These are phyloP conservation scores for Vigna unguiculata DNA, from an alignment of 306 rosid genomes.

Conservation along the genomic window DNA sequence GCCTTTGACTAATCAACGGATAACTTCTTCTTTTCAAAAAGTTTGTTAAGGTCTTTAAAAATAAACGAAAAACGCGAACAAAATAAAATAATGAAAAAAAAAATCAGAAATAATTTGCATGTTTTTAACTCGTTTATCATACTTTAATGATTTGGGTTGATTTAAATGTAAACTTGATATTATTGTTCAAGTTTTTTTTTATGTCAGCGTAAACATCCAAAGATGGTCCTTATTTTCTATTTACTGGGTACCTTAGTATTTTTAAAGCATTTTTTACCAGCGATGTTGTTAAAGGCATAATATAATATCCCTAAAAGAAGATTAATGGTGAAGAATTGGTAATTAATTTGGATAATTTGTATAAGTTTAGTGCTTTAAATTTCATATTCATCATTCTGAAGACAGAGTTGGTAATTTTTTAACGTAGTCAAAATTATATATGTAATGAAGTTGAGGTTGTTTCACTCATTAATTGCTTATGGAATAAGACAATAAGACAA, in stretches of 20 bases:
- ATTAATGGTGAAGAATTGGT: too few relatives aligned
- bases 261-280: too few relatives aligned
- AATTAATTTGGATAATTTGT: neutral
- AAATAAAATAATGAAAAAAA: neutral
- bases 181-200: neutral
- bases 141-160: neutral
- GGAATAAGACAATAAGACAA: conserved; percentile 23
- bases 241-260: too few relatives aligned
- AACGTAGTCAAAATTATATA: neutral
- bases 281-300: too few relatives aligned
- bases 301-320: too few relatives aligned
- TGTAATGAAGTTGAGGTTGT: neutral
- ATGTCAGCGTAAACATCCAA: too few relatives aligned
- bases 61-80: neutral
- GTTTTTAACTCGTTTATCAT: neutral
- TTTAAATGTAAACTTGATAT: neutral
- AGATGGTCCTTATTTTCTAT: too few relatives aligned
- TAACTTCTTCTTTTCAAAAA: neutral
- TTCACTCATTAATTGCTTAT: conserved; percentile 4
- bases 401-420: neutral
- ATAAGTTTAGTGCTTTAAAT: neutral
- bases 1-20: conserved; percentile 15
- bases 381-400: neutral
- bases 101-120: neutral
- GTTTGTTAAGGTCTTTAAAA: too few relatives aligned